A percentile compares a stretch with the other conserved stretches of the same genome.
Conservation (phyloP, 495 filamentous ascomycete species). For the Clohesyomyces aquaticus region DNA sequence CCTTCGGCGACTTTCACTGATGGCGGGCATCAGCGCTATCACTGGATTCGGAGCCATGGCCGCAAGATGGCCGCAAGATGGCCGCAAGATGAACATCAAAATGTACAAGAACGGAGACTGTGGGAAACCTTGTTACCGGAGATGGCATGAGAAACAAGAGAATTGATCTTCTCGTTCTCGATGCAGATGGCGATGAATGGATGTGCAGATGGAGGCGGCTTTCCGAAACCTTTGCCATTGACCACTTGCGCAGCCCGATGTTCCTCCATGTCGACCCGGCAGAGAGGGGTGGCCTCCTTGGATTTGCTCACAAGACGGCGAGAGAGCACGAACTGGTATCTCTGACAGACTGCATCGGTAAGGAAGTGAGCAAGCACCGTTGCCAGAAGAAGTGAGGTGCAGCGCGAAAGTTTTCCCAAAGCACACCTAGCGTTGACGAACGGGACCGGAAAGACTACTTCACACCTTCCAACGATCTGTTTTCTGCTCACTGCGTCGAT, state of each 20-base stretch:
- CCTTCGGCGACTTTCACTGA: constrained; percentile 69
- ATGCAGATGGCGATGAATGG: constrained; percentile 57
- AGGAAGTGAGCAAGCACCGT: constrained; percentile 66
- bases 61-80: no score
- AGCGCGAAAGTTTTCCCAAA: background rate
- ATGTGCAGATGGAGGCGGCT: constrained; percentile 61
- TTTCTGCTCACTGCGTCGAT: constrained; percentile 60
- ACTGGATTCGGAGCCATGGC: constrained; percentile 63
- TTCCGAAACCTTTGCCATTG: constrained; percentile 61
- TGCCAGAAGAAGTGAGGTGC: constrained; percentile 57
- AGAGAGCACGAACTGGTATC: constrained; percentile 58
- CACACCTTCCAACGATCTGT: constrained; percentile 60
- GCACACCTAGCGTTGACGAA: constrained; percentile 54
- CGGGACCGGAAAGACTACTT: constrained; percentile 69
- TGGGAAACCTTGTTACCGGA: no score
- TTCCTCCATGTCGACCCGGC: constrained; percentile 69
- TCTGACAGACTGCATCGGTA: constrained; percentile 64
- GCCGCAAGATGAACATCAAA: no score
- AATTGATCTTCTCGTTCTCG: constrained; percentile 51
- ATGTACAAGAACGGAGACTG: constrained; percentile 40
- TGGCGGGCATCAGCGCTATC: constrained; percentile 66
- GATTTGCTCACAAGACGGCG: constrained; percentile 58
- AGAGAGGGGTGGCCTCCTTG: constrained; percentile 65
- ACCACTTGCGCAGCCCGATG: constrained; percentile 67
- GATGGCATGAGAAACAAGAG: no score